Percentiles rank a stretch among this genome's conserved stretches.
These are phyloP conservation scores for Populus trichocarpa DNA, from an alignment of 441 rosid species.

Conservation along the genomic window DNA sequence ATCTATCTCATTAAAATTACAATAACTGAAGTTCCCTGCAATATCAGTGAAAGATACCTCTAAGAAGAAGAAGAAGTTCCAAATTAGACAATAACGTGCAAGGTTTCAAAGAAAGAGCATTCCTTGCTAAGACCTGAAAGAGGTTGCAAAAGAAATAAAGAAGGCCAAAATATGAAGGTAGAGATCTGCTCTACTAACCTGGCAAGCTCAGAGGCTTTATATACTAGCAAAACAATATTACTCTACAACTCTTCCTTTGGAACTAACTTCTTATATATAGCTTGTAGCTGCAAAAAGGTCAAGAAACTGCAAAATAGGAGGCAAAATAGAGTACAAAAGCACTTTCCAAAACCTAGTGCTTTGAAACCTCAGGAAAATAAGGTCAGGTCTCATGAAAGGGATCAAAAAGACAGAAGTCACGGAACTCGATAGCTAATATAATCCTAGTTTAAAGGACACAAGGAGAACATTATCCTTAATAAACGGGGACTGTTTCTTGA, in stretches of 20 bases:
- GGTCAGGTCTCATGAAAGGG: slow-evolving; percentile 9
- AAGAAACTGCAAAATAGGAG: slow-evolving; percentile 8
- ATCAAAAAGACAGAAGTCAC: slow-evolving; percentile 20
- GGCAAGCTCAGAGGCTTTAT: slow-evolving; percentile 12
- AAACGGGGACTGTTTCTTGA: slow-evolving; percentile 37
- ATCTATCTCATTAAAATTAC: neutral
- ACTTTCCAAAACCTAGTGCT: slow-evolving; percentile 44
- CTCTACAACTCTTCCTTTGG: neutral
- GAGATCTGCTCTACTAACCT: slow-evolving; percentile 16
- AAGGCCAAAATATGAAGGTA: neutral
- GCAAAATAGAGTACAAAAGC: slow-evolving; percentile 25
- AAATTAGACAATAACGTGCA: neutral
- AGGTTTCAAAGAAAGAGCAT: neutral
- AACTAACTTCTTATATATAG: slow-evolving; percentile 14
- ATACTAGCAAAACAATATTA: neutral
- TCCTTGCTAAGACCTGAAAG: neutral
- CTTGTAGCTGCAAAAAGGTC: slow-evolving; percentile 1
- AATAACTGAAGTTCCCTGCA: neutral
- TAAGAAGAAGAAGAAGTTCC: neutral
- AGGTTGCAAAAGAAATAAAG: neutral
- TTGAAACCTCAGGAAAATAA: slow-evolving; percentile 29
- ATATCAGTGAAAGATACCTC: neutral
- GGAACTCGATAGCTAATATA: slow-evolving; percentile 26
- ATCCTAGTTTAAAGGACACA: slow-evolving; percentile 22
- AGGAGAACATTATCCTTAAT: slow-evolving; percentile 30